These are phyloP conservation scores for Aspergillus coremiiformis DNA, from an alignment of 495 filamentous ascomycete species.

Conservation along the genomic window DNA sequence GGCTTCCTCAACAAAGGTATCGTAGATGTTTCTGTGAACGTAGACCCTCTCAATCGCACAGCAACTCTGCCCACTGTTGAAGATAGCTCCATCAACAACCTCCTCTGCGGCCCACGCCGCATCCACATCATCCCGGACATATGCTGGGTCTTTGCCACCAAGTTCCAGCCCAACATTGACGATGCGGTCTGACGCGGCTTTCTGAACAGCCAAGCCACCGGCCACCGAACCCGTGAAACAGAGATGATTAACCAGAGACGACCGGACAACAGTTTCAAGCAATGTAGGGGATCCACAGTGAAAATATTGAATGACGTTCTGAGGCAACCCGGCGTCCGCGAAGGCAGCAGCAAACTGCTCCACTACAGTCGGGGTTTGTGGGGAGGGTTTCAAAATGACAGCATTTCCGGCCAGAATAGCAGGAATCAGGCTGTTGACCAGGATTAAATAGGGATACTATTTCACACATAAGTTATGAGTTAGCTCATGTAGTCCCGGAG, in stretches of 20 bases:
- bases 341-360: conserved; percentile 76
- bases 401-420: conserved; percentile 81
- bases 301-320: conserved; percentile 79
- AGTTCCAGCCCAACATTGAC: conserved; percentile 82
- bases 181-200: conserved; percentile 69
- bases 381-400: conserved; percentile 87
- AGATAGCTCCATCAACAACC: conserved; percentile 86
- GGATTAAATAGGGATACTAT: conserved; percentile 87
- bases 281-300: conserved; percentile 68
- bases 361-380: conserved; percentile 83
- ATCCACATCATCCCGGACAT: conserved; percentile 79
- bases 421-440: conserved; percentile 84
- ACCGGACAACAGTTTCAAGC: conserved; percentile 65
- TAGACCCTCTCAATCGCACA: conserved; percentile 86
- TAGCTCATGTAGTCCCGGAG: not conserved
- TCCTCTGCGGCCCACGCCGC: conserved; percentile 84
- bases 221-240: conserved; percentile 94
- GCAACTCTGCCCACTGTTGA: conserved; percentile 92
- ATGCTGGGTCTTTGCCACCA: conserved; percentile 89
- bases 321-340: conserved; percentile 64
- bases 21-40: conserved; percentile 72
- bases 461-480: conserved; percentile 48
- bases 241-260: conserved; percentile 64
- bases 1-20: conserved; percentile 66
- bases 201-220: conserved; percentile 77